phyloP scores from a whole-genome alignment of 2,329 filamentous ascomycete species.

The Tympanopsis confertula region DNA sequence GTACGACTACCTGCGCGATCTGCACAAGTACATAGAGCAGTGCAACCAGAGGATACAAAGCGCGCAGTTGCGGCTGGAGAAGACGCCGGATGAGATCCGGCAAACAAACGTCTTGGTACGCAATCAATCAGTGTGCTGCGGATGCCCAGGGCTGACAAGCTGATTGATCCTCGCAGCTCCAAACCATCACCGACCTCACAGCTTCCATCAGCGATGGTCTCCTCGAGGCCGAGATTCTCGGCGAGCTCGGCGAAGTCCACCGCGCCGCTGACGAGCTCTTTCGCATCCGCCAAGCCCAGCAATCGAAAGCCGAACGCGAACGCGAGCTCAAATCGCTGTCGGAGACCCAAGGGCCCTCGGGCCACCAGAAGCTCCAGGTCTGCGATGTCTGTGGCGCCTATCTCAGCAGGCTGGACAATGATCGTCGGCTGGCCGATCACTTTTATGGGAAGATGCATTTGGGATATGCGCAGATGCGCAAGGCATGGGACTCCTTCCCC shows the following conservation, averaged over 20 bases:
- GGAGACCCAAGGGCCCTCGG: constrained; percentile 83
- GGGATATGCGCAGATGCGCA: constrained; percentile 95
- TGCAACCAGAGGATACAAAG: constrained; percentile 89
- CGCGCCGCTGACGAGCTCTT: constrained; percentile 80
- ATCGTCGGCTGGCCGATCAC: constrained; percentile 84
- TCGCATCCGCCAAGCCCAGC: constrained; percentile 68
- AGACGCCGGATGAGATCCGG: constrained; percentile 92
- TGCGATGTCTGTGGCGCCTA: constrained; percentile 98
- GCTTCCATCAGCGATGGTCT: constrained; percentile 71
- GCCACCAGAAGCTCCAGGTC: constrained; percentile 95
- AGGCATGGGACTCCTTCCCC: constrained; percentile 75
- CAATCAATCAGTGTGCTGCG: constrained; percentile 1
- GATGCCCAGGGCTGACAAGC: constrained; percentile 2
- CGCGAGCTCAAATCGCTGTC: constrained; percentile 80
- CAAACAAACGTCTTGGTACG: constrained; percentile 76
- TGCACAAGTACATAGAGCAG: constrained; percentile 92
- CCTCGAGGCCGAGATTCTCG: constrained; percentile 75
- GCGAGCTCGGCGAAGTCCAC: constrained; percentile 69
- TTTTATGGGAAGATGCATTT: constrained; percentile 99
- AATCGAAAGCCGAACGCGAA: constrained; percentile 73
- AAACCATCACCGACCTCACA: constrained; percentile 70
- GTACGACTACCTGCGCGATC: constrained; percentile 90
- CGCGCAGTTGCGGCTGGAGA: constrained; percentile 82
- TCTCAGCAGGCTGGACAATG: constrained; percentile 82
- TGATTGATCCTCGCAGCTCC: constrained; percentile 37